These are phyloP conservation scores for Ogataea henricii DNA, from an alignment of 805 yeast genomes.

Conservation along the genomic window DNA sequence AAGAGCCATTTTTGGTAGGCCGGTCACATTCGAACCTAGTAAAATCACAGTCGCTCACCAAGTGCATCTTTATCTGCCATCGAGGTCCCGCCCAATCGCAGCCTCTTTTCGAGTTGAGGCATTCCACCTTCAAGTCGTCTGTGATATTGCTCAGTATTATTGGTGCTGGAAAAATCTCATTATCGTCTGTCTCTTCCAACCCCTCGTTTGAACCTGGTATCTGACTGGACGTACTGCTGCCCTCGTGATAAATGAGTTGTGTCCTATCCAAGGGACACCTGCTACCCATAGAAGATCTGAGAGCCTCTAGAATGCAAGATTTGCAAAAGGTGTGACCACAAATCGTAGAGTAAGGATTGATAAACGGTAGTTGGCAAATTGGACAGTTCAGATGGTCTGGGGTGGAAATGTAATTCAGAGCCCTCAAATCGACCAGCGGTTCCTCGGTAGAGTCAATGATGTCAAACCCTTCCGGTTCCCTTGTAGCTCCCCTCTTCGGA, in stretches of 20 bases:
- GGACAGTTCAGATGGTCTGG: constrained; percentile 50
- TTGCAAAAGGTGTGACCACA: constrained; percentile 74
- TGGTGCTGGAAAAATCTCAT: constrained; percentile 52
- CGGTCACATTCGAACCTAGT: constrained; percentile 41
- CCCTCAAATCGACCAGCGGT: constrained; percentile 27
- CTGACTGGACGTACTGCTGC: constrained; percentile 6
- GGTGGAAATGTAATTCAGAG: constrained; percentile 27
- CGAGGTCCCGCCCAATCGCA: constrained; percentile 59
- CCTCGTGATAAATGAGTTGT: constrained; percentile 36
- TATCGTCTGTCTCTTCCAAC: constrained; percentile 14
- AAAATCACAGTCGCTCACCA: constrained; percentile 41
- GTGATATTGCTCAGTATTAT: constrained; percentile 58
- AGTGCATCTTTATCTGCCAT: constrained; percentile 58
- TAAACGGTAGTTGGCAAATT: constrained; percentile 66
- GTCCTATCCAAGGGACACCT: constrained; percentile 66
- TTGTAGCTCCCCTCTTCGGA: neutral
- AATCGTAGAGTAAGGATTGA: constrained; percentile 59
- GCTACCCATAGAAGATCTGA: constrained; percentile 39
- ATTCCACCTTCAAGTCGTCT: constrained; percentile 59
- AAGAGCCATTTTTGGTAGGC: constrained; percentile 13
- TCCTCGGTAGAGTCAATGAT: constrained; percentile 10
- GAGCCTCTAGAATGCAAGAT: constrained; percentile 51
- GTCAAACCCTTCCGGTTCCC: constrained; percentile 14
- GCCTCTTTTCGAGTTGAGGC: constrained; percentile 54
- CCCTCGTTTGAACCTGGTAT: constrained; percentile 2